Evolutionary conservation across 1,284 basidiomycete genomes (phyloP).

Genomic region (Albatrellus sp.): DNA sequence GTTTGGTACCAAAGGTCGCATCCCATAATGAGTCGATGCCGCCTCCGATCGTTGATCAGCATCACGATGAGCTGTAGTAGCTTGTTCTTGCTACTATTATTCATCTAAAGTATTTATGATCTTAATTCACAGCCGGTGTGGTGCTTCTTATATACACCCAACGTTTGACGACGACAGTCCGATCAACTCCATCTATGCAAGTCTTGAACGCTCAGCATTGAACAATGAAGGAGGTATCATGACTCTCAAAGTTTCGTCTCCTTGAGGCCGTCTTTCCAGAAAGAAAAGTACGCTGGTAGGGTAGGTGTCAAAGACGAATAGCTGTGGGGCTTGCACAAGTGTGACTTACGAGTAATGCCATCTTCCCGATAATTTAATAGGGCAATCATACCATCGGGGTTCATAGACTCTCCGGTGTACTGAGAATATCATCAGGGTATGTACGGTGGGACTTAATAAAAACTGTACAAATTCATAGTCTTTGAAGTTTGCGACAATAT

Average conservation of each 20-base stretch:
- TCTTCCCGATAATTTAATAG: slow-evolving; percentile 80
- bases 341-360: slow-evolving; percentile 58
- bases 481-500: slow-evolving; percentile 83
- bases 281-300: slow-evolving; percentile 72
- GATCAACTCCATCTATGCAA: too few relatives aligned
- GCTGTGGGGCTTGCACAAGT: neutral
- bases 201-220: neutral
- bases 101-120: slow-evolving; percentile 2
- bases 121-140: neutral
- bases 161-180: too few relatives aligned
- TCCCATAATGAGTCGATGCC: slow-evolving; percentile 14
- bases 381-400: slow-evolving; percentile 82
- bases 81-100: neutral
- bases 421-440: slow-evolving; percentile 20
- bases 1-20: slow-evolving; percentile 30
- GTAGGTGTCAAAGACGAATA: slow-evolving; percentile 5
- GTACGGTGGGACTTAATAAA: neutral
- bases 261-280: slow-evolving; percentile 90
- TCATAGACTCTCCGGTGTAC: slow-evolving; percentile 85
- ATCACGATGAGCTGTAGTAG: slow-evolving; percentile 21
- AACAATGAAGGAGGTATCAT: slow-evolving; percentile 3
- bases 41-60: slow-evolving; percentile 14
- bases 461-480: slow-evolving; percentile 76
- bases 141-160: too few relatives aligned
- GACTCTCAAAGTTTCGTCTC: slow-evolving; percentile 46